A percentile compares a stretch with the other conserved stretches of the same genome.
Conservation (phyloP, 164 flowering plant species). For the Pachysandra terminalis region DNA sequence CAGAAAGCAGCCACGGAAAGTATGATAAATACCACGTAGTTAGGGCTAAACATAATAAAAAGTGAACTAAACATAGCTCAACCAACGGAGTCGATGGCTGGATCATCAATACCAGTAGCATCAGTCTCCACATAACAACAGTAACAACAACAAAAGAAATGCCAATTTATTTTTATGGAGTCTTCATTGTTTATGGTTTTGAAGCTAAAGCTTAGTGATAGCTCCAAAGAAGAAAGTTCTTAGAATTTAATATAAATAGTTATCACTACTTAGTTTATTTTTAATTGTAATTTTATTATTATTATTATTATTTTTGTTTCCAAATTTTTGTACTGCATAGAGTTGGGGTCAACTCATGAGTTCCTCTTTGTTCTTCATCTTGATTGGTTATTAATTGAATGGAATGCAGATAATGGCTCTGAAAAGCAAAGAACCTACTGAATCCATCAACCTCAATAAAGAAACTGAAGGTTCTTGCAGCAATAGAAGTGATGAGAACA, state of each 20-base stretch:
- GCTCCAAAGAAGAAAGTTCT: neutral
- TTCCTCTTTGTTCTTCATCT: neutral
- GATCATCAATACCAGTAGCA: too few relatives aligned
- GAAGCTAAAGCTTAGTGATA: neutral
- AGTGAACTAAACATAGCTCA: too few relatives aligned
- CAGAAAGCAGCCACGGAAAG: too few relatives aligned
- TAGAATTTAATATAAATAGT: neutral
- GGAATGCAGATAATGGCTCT: slow-evolving; percentile 43
- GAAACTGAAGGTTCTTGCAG: slow-evolving; percentile 74
- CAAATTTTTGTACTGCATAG: too few relatives aligned
- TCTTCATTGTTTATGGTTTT: slow-evolving; percentile 1
- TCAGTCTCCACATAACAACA: too few relatives aligned
- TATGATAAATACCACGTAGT: too few relatives aligned
- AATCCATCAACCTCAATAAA: slow-evolving; percentile 36
- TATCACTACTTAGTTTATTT: neutral
- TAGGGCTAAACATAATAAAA: too few relatives aligned
- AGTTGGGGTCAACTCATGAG: neutral
- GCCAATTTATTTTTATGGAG: neutral
- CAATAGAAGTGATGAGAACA: slow-evolving; percentile 90
- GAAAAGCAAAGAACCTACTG: slow-evolving; percentile 35
- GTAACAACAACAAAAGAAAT: too few relatives aligned
- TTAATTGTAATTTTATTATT: too few relatives aligned
- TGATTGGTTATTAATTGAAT: neutral
- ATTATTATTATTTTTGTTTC: too few relatives aligned
- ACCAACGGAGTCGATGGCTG: too few relatives aligned